Evolutionary conservation across 805 yeast species (phyloP).

Genomic region (Nematodospora valgi): DNA sequence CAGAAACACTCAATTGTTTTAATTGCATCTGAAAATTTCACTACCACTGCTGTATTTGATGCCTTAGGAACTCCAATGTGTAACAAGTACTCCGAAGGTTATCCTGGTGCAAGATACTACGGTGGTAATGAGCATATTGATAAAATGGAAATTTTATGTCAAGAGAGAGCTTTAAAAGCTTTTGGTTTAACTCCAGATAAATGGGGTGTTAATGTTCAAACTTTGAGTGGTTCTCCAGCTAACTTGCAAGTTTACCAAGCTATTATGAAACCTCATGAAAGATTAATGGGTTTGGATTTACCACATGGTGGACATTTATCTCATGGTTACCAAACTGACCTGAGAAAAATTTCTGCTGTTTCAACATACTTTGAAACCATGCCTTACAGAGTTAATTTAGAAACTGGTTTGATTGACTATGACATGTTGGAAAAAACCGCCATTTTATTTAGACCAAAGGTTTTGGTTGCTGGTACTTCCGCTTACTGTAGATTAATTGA

Average conservation of each 20-base stretch:
- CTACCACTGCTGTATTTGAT: conserved; percentile 92
- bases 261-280: conserved; percentile 80
- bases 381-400: conserved; percentile 89
- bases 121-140: conserved; percentile 98
- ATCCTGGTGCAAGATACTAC: conserved; percentile 96
- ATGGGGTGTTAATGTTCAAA: conserved; percentile 98
- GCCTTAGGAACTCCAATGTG: conserved; percentile 94
- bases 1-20: conserved; percentile 89
- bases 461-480: conserved; percentile 94
- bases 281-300: conserved; percentile 95
- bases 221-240: conserved; percentile 96
- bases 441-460: conserved; percentile 85
- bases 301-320: conserved; percentile 99
- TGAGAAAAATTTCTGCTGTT: conserved; percentile 85
- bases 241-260: conserved; percentile 92
- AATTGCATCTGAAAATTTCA: conserved; percentile 95
- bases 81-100: conserved; percentile 97
- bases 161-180: conserved; percentile 84
- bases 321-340: conserved; percentile 92
- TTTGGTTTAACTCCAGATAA: conserved; percentile 69
- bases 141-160: conserved; percentile 85
- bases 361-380: conserved; percentile 95
- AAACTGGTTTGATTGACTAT: conserved; percentile 89
- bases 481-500: conserved; percentile 92
- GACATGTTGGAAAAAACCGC: conserved; percentile 83